Percentiles rank a stretch among this genome's conserved stretches.
Evolutionary conservation across 2,329 filamentous ascomycete genomes (phyloP).

Genomic region (Chrysoporthe cubensis): DNA sequence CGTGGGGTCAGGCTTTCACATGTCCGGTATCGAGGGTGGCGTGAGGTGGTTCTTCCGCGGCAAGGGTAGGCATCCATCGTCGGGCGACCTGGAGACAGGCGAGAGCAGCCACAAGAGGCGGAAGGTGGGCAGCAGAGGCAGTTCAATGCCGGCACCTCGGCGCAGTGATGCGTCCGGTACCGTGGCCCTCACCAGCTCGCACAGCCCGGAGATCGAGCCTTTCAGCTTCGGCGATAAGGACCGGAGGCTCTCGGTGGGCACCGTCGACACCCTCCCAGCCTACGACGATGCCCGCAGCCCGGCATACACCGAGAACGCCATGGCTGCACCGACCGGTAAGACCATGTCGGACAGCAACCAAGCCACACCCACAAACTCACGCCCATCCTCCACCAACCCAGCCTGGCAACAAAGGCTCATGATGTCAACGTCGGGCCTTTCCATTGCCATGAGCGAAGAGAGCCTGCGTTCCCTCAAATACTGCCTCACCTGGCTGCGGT

Average conservation of each 20-base stretch:
- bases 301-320: slow-evolving; percentile 67
- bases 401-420: slow-evolving; percentile 83
- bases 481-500: slow-evolving; percentile 78
- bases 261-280: slow-evolving; percentile 76
- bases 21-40: slow-evolving; percentile 85
- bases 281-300: slow-evolving; percentile 81
- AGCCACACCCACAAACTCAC: slow-evolving; percentile 37
- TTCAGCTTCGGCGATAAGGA: slow-evolving; percentile 38
- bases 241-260: slow-evolving; percentile 68
- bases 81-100: slow-evolving; percentile 51
- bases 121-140: slow-evolving; percentile 54
- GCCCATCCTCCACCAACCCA: slow-evolving; percentile 33
- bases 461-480: slow-evolving; percentile 83
- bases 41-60: slow-evolving; percentile 78
- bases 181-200: slow-evolving; percentile 28
- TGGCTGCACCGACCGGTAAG: slow-evolving; percentile 7
- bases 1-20: slow-evolving; percentile 79
- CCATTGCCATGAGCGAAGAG: slow-evolving; percentile 88
- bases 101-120: slow-evolving; percentile 60
- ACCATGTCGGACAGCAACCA: slow-evolving; percentile 32
- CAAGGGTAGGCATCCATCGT: slow-evolving; percentile 56
- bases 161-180: slow-evolving; percentile 33
- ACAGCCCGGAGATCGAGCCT: slow-evolving; percentile 29
- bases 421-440: slow-evolving; percentile 87
- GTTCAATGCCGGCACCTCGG: slow-evolving; percentile 34